Percentiles rank a stretch among this genome's conserved stretches.
Conservation (phyloP, 768 basidiomycete genomes). For the Lactarius sanguifluus region DNA sequence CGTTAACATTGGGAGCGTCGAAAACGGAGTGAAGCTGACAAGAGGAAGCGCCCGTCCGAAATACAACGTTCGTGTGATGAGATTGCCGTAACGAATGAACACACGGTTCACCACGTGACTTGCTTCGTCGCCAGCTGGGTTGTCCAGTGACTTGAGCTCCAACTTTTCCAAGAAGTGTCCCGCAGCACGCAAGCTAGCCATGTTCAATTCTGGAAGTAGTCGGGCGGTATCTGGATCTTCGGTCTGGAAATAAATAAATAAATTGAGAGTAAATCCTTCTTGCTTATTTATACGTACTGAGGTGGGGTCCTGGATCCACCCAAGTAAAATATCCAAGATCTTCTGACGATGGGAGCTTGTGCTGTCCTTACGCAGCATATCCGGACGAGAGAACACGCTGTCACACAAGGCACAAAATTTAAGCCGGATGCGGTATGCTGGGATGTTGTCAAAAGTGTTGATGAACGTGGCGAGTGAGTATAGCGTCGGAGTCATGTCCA, state of each 20-base stretch:
- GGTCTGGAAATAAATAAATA: conserved; percentile 29
- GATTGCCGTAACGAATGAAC: conserved; percentile 74
- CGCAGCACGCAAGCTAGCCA: conserved; percentile 67
- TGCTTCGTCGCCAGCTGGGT: conserved; percentile 58
- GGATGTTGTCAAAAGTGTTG: conserved; percentile 54
- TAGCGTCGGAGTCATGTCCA: conserved; percentile 41
- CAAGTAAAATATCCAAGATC: conserved; percentile 72
- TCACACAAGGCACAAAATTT: conserved; percentile 77
- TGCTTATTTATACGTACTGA: conserved; percentile 42
- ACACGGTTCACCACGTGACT: conserved; percentile 71
- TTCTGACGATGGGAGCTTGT: conserved; percentile 59
- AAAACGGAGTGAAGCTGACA: conserved; percentile 26
- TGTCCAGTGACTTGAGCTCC: conserved; percentile 59
- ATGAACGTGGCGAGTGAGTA: conserved; percentile 63
- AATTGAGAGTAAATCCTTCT: background rate
- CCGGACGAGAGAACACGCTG: conserved; percentile 59
- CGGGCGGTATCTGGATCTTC: conserved; percentile 40
- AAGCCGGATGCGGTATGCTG: conserved; percentile 62
- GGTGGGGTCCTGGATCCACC: conserved; percentile 67
- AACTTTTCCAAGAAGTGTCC: conserved; percentile 77
- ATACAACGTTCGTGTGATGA: conserved; percentile 62
- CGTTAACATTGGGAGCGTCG: background rate
- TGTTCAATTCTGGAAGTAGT: conserved; percentile 65
- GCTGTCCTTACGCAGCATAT: conserved; percentile 66
- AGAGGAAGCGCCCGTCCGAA: conserved; percentile 46